Percentiles rank a stretch among this genome's conserved stretches.
Conservation (phyloP, 257 asterid genomes). For the Linderniella brevidens region DNA sequence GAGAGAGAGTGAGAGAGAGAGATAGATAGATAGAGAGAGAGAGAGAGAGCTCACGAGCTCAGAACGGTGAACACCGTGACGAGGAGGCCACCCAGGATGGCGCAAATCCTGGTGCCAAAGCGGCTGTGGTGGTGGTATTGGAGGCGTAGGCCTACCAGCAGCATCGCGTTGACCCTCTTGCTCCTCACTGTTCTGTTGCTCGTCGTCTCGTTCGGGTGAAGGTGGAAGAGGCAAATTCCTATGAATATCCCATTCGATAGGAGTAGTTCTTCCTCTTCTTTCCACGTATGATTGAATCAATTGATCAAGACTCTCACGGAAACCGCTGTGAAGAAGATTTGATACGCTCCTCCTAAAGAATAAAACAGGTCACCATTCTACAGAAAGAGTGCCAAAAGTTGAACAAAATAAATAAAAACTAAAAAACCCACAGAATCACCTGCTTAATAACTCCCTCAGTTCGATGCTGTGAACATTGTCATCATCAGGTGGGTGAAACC, state of each 20-base stretch:
- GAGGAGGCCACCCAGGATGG: constrained; percentile 81
- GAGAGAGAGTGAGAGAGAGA: too few species aligned
- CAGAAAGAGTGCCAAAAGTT: not conserved
- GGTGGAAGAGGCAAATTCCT: constrained; percentile 58
- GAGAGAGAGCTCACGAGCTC: constrained; percentile 45
- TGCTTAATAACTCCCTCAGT: constrained; percentile 92
- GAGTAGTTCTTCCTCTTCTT: constrained; percentile 51
- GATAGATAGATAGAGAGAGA: not conserved
- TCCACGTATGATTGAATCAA: constrained; percentile 74
- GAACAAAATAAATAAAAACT: not conserved
- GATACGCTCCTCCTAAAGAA: constrained; percentile 86
- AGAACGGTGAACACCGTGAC: constrained; percentile 64
- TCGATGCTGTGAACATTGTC: constrained; percentile 94
- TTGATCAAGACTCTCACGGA: constrained; percentile 85
- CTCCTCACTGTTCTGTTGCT: constrained; percentile 35
- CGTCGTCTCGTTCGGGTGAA: constrained; percentile 48
- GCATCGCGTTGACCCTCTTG: constrained; percentile 46
- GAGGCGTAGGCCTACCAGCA: constrained; percentile 60
- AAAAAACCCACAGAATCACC: constrained; percentile 26
- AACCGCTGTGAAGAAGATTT: constrained; percentile 85
- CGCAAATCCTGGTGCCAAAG: constrained; percentile 79
- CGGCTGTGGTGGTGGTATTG: constrained; percentile 81
- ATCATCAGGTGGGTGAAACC: constrained; percentile 88
- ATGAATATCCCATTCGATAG: constrained; percentile 76
- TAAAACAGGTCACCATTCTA: constrained; percentile 6